Percentiles rank a stretch among this genome's conserved stretches.
These are phyloP conservation scores for Claviceps digitariae DNA, from an alignment of 2,329 filamentous ascomycete genomes.

Conservation along the genomic window DNA sequence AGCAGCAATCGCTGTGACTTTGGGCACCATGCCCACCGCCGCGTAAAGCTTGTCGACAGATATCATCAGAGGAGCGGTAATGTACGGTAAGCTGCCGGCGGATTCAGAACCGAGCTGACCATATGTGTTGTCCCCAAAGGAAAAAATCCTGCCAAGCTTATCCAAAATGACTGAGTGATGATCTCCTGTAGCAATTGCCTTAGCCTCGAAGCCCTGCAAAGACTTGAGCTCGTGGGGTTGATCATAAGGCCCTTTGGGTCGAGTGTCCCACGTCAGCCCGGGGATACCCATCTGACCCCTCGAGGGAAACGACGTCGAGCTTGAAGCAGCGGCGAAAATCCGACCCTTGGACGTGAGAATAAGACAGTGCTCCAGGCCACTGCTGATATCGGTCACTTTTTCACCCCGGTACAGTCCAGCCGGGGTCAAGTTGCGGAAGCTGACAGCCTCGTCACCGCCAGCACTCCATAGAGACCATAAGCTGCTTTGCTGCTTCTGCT, in stretches of 20 bases:
- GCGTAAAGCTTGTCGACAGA: constrained; percentile 61
- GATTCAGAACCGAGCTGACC: constrained; percentile 84
- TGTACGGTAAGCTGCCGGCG: constrained; percentile 43
- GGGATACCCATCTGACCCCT: constrained; percentile 81
- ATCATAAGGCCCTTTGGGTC: constrained; percentile 67
- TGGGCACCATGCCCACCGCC: constrained; percentile 46
- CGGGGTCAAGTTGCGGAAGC: constrained; percentile 61
- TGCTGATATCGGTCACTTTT: constrained; percentile 57
- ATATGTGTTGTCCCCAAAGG: constrained; percentile 80
- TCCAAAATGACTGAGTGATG: constrained; percentile 74
- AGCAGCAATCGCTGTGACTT: constrained; percentile 66
- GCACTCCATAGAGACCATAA: constrained; percentile 62
- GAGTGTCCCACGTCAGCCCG: constrained; percentile 65
- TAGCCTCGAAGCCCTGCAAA: constrained; percentile 56
- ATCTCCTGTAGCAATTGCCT: constrained; percentile 70
- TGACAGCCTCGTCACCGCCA: constrained; percentile 30
- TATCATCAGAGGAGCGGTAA: constrained; percentile 59
- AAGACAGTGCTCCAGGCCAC: constrained; percentile 75
- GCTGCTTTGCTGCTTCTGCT: constrained; percentile 38
- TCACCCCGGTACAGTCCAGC: constrained; percentile 52
- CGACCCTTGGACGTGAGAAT: constrained; percentile 75
- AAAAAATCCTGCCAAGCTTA: constrained; percentile 62
- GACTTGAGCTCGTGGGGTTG: constrained; percentile 65
- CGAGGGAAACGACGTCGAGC: constrained; percentile 61
- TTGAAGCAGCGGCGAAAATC: constrained; percentile 78